A percentile compares a stretch with the other conserved stretches of the same genome.
Evolutionary conservation across 306 rosid genomes (phyloP).

Genomic region (Prunus mume): DNA sequence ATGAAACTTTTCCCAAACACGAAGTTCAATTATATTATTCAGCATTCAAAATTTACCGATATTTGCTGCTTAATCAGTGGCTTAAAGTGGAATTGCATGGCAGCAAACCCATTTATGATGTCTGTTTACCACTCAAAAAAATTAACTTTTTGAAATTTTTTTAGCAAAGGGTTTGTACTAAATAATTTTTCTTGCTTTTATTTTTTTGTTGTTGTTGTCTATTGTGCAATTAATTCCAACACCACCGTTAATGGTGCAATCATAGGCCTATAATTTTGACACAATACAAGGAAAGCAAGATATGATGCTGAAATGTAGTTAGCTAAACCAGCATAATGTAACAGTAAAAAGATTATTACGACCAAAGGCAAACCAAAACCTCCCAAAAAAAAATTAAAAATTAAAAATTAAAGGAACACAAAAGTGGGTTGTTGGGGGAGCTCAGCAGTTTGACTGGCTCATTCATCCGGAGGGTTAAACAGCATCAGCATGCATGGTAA

Average conservation of each 20-base stretch:
- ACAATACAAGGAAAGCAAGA: constrained; percentile 7
- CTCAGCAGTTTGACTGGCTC: background rate
- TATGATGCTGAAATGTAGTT: constrained; percentile 10
- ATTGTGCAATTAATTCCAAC: background rate
- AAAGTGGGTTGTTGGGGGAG: background rate
- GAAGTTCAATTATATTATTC: background rate
- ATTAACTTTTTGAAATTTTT: background rate
- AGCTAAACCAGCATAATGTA: background rate
- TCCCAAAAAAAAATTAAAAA: background rate
- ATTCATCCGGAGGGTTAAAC: background rate
- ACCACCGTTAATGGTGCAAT: constrained; percentile 12
- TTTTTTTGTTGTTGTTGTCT: background rate
- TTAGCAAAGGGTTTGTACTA: background rate
- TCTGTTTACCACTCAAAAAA: background rate
- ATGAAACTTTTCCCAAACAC: background rate
- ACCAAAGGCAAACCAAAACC: background rate
- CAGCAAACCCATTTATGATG: constrained; percentile 6
- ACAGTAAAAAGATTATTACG: background rate
- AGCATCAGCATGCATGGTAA: background rate
- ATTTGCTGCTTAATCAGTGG: constrained; percentile 17
- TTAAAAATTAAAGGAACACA: background rate
- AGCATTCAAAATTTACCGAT: background rate
- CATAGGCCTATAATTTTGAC: constrained; percentile 27
- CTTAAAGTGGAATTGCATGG: constrained; percentile 10
- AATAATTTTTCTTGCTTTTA: background rate